A percentile compares a stretch with the other conserved stretches of the same genome.
Evolutionary conservation across 257 asterid species (phyloP).

Genomic region (Plantago major): DNA sequence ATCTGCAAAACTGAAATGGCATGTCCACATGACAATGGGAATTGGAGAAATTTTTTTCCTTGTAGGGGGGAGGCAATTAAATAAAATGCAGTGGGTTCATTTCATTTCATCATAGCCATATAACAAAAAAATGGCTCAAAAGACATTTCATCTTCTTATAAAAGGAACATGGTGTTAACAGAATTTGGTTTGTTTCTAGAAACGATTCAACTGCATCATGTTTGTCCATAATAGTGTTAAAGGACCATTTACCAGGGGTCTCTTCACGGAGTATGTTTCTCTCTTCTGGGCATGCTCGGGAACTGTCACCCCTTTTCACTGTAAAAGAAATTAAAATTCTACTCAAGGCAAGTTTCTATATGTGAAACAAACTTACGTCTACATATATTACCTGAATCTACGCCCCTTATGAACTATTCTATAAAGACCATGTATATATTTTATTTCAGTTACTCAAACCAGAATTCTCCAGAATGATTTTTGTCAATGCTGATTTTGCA

Average conservation of each 20-base stretch:
- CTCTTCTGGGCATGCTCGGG: constrained; percentile 52
- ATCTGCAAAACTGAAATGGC: too few species aligned
- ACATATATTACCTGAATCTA: not conserved
- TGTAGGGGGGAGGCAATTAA: too few species aligned
- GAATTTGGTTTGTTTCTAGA: too few species aligned
- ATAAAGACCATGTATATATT: constrained; percentile 1
- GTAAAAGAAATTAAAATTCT: constrained; percentile 23
- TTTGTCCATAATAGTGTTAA: not conserved
- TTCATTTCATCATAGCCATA: too few species aligned
- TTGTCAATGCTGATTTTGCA: not conserved
- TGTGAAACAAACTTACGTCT: constrained; percentile 15
- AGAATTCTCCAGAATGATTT: constrained; percentile 14
- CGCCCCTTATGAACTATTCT: not conserved
- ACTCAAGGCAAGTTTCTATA: constrained; percentile 14
- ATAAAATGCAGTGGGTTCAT: too few species aligned
- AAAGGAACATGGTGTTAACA: too few species aligned
- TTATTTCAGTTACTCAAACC: not conserved
- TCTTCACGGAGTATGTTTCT: constrained; percentile 46
- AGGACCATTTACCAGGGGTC: constrained; percentile 44
- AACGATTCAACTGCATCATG: too few species aligned
- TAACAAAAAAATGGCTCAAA: too few species aligned
- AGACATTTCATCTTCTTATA: too few species aligned
- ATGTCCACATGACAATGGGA: too few species aligned
- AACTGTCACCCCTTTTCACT: constrained; percentile 50
- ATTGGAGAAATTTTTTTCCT: too few species aligned